Conservation (phyloP, 345 rosid species). For the Toxicodendron radicans region DNA sequence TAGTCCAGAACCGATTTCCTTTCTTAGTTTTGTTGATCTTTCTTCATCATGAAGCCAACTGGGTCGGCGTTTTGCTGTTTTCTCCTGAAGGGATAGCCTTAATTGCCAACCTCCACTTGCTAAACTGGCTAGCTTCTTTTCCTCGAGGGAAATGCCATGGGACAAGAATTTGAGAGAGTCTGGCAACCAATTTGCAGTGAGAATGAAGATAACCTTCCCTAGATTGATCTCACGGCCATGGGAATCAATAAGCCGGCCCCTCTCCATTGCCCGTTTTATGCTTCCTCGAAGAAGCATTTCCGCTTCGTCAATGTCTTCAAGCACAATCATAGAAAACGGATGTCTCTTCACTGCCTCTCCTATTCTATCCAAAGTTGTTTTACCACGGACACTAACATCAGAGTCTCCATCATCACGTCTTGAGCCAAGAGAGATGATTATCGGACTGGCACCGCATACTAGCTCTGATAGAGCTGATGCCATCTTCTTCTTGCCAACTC, state of each 20-base stretch:
- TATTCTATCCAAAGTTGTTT: constrained; percentile 73
- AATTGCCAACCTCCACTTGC: constrained; percentile 71
- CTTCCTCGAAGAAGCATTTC: constrained; percentile 66
- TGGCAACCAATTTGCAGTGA: constrained; percentile 61
- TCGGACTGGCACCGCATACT: constrained; percentile 51
- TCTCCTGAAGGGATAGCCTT: constrained; percentile 58
- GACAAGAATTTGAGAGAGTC: constrained; percentile 39
- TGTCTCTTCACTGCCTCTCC: constrained; percentile 79
- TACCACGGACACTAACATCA: constrained; percentile 63
- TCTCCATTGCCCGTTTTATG: constrained; percentile 85
- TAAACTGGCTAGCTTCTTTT: constrained; percentile 56
- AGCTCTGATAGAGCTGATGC: constrained; percentile 72
- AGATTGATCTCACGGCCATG: constrained; percentile 93
- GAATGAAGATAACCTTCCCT: constrained; percentile 81
- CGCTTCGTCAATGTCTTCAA: constrained; percentile 89
- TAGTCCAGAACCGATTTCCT: constrained; percentile 38
- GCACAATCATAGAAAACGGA: constrained; percentile 76
- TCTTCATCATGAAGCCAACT: constrained; percentile 58
- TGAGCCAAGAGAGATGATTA: constrained; percentile 61
- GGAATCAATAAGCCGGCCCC: constrained; percentile 86
- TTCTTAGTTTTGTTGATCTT: constrained; percentile 58
- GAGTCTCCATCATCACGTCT: constrained; percentile 46
- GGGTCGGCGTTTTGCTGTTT: constrained; percentile 69
- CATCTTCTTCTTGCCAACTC: constrained; percentile 86
- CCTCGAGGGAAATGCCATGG: constrained; percentile 43